Conservation (phyloP, 305 asterid species). For the Solanum hybrid region DNA sequence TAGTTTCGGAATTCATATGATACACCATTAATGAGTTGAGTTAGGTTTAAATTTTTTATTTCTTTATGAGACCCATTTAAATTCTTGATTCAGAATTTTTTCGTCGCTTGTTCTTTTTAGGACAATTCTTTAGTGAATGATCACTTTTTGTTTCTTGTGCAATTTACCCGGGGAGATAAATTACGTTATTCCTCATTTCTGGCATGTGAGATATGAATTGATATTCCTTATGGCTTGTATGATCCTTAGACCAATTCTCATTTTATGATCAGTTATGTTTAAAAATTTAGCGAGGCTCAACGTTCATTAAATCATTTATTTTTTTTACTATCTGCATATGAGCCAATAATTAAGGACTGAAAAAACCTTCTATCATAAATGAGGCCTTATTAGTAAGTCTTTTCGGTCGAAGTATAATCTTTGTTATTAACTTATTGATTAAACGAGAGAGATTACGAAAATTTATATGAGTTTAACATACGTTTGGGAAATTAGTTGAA, state of each 20-base stretch:
- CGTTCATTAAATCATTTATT: not conserved
- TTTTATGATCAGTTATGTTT: not conserved
- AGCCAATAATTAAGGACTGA: not conserved
- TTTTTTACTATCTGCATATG: not conserved
- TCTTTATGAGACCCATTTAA: too few species aligned
- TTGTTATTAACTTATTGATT: not conserved
- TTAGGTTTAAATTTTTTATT: too few species aligned
- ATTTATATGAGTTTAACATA: not conserved
- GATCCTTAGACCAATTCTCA: not conserved
- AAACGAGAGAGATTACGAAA: not conserved
- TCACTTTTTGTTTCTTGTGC: not conserved
- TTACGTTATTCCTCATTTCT: not conserved
- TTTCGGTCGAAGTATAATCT: not conserved
- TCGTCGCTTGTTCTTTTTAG: not conserved
- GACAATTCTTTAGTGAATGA: not conserved
- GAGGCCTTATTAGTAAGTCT: not conserved
- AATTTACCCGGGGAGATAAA: not conserved
- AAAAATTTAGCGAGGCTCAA: not conserved
- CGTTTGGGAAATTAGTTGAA: not conserved
- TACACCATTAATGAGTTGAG: too few species aligned
- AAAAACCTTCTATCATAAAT: not conserved
- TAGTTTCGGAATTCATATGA: too few species aligned
- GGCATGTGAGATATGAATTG: not conserved
- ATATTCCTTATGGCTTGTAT: not conserved
- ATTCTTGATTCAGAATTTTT: too few species aligned